Evolutionary conservation across 331 rosid genomes (phyloP).

Genomic region (Acacia concinna): DNA sequence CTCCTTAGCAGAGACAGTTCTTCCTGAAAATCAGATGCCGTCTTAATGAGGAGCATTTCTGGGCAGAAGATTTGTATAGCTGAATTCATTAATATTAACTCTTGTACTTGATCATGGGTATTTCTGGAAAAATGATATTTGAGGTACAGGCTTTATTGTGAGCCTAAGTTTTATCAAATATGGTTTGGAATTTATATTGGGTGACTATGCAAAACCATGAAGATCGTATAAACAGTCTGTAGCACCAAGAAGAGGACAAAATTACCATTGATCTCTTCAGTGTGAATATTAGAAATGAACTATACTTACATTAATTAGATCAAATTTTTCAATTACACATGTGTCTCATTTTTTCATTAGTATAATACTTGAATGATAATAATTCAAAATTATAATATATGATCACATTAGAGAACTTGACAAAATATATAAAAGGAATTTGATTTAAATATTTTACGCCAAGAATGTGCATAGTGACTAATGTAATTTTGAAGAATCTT

Average conservation of each 20-base stretch:
- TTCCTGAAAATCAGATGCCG: constrained; percentile 43
- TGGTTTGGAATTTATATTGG: neutral
- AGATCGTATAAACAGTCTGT: neutral
- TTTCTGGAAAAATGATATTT: constrained; percentile 12
- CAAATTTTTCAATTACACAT: too few species aligned
- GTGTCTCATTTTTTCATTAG: too few species aligned
- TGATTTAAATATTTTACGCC: too few species aligned
- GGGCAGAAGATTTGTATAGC: constrained; percentile 29
- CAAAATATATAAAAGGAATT: too few species aligned
- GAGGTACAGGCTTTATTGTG: constrained; percentile 21
- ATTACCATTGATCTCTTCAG: neutral
- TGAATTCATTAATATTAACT: constrained; percentile 27
- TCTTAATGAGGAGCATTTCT: constrained; percentile 13
- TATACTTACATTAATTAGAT: too few species aligned
- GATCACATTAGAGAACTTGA: too few species aligned
- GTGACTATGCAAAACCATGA: neutral
- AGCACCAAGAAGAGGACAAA: neutral
- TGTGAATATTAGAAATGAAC: neutral
- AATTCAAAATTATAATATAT: too few species aligned
- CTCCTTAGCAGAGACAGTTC: constrained; percentile 47
- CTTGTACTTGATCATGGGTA: constrained; percentile 5
- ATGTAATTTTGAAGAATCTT: neutral
- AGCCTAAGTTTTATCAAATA: neutral
- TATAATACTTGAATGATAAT: too few species aligned
- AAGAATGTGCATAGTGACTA: neutral